phyloP scores from a whole-genome alignment of 1,284 basidiomycete genomes.

The Ceratobasidium sp. region DNA sequence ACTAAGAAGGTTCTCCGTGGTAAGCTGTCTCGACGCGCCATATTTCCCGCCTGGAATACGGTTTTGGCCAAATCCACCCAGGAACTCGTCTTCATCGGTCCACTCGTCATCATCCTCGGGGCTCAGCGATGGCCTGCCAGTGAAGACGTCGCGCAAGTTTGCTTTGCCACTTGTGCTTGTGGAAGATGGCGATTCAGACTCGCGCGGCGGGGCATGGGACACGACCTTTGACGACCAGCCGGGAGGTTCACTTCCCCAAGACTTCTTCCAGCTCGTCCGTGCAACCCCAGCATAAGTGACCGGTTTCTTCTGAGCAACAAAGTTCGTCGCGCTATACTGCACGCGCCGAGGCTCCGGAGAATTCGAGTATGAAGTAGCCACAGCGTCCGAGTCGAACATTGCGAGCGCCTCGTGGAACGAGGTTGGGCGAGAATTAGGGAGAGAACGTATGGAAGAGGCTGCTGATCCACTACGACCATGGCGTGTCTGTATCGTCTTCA shows the following conservation, averaged over 20 bases:
- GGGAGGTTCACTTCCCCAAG: conserved; percentile 84
- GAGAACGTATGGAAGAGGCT: conserved; percentile 76
- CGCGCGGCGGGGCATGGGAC: conserved; percentile 71
- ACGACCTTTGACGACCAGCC: conserved; percentile 78
- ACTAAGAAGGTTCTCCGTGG: background rate
- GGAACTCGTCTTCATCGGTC: conserved; percentile 72
- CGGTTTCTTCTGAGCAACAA: conserved; percentile 78
- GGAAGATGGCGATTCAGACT: conserved; percentile 67
- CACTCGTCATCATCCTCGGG: conserved; percentile 78
- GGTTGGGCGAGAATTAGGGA: conserved; percentile 74
- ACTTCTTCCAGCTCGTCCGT: conserved; percentile 86
- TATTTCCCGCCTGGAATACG: conserved; percentile 55
- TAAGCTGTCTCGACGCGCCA: conserved; percentile 47
- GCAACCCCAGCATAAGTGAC: conserved; percentile 60
- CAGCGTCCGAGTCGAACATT: conserved; percentile 22
- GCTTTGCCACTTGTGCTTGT: conserved; percentile 63
- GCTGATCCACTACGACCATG: conserved; percentile 77
- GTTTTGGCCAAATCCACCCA: conserved; percentile 79
- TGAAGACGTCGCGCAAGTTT: conserved; percentile 78
- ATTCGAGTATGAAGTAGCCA: conserved; percentile 30
- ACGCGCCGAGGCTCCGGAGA: conserved; percentile 61
- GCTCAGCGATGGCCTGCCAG: conserved; percentile 67
- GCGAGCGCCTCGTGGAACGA: conserved; percentile 71
- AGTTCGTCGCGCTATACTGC: conserved; percentile 62
- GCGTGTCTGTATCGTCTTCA: conserved; percentile 56